Percentiles rank a stretch among this genome's conserved stretches.
phyloP scores from a whole-genome alignment of 1,139 yeast species.

The Saccharomyces hybrid region DNA sequence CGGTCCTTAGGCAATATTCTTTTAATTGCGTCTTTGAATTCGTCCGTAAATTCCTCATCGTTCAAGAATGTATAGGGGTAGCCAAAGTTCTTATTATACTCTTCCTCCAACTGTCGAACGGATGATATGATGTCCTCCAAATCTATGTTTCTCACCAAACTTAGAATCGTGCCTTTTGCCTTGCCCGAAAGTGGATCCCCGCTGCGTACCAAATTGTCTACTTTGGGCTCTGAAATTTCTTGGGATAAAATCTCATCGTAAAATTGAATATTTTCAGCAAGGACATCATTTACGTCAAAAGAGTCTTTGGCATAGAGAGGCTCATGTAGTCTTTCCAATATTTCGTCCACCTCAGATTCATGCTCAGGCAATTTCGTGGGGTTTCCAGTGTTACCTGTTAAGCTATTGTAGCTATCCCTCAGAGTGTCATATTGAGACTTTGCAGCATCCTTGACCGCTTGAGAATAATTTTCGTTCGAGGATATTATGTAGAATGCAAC shows the following conservation, averaged over 20 bases:
- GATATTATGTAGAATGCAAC: not conserved
- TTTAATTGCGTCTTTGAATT: slow-evolving; percentile 47
- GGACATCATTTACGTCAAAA: slow-evolving; percentile 26
- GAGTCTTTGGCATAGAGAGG: not conserved
- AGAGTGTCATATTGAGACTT: not conserved
- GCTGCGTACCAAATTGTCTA: slow-evolving; percentile 31
- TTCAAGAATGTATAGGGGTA: slow-evolving; percentile 79
- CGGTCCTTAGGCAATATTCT: slow-evolving; percentile 40
- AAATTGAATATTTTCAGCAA: slow-evolving; percentile 33
- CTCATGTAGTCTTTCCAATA: not conserved
- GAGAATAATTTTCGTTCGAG: not conserved
- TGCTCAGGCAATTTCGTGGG: not conserved
- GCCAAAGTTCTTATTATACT: slow-evolving; percentile 59
- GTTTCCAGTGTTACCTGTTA: not conserved
- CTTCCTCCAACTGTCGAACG: slow-evolving; percentile 50
- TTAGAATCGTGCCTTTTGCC: slow-evolving; percentile 68
- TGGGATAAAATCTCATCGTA: slow-evolving; percentile 33
- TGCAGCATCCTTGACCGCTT: not conserved
- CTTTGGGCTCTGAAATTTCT: slow-evolving; percentile 45
- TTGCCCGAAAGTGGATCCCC: slow-evolving; percentile 17
- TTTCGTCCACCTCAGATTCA: not conserved
- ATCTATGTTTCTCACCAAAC: slow-evolving; percentile 65
- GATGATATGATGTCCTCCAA: slow-evolving; percentile 42
- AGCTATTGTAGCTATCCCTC: not conserved
- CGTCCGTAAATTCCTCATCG: slow-evolving; percentile 55